phyloP scores from a whole-genome alignment of 225 moss, liverwort and hornwort species.

The Antitrichia curtipendula region DNA sequence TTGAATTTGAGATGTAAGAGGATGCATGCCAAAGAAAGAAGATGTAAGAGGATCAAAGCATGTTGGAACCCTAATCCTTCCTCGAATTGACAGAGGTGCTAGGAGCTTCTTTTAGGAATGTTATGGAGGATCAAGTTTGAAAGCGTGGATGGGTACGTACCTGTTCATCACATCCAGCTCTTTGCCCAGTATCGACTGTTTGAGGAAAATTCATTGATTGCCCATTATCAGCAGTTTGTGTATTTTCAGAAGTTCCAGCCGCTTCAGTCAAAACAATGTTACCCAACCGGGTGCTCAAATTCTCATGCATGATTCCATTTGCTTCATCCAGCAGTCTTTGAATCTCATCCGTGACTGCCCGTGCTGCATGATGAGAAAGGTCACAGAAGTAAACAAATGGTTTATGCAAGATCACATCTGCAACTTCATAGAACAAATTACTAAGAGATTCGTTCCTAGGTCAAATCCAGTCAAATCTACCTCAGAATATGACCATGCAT shows the following conservation, averaged over 20 bases:
- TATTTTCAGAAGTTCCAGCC: slow-evolving; percentile 4
- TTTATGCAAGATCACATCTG: neutral
- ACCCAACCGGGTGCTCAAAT: slow-evolving; percentile 16
- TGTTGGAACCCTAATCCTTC: neutral
- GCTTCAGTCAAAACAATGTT: slow-evolving; percentile 12
- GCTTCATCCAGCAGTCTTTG: slow-evolving; percentile 27
- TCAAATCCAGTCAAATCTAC: neutral
- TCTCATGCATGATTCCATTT: slow-evolving; percentile 37
- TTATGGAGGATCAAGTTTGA: neutral
- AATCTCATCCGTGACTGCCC: slow-evolving; percentile 23
- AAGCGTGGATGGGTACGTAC: neutral
- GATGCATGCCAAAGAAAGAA: neutral
- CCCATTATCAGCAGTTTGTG: neutral
- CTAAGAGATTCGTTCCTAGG: neutral
- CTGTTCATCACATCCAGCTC: neutral
- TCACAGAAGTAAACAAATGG: neutral
- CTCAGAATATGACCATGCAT: neutral
- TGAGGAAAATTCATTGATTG: neutral
- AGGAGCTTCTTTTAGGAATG: neutral
- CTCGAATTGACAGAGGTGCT: neutral
- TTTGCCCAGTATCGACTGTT: neutral
- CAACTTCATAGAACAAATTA: neutral
- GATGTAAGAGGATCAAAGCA: neutral
- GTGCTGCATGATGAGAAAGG: slow-evolving; percentile 8
- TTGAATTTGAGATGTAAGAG: neutral